phyloP scores from a whole-genome alignment of 345 rosid species.

The Eucalyptus brandiana region DNA sequence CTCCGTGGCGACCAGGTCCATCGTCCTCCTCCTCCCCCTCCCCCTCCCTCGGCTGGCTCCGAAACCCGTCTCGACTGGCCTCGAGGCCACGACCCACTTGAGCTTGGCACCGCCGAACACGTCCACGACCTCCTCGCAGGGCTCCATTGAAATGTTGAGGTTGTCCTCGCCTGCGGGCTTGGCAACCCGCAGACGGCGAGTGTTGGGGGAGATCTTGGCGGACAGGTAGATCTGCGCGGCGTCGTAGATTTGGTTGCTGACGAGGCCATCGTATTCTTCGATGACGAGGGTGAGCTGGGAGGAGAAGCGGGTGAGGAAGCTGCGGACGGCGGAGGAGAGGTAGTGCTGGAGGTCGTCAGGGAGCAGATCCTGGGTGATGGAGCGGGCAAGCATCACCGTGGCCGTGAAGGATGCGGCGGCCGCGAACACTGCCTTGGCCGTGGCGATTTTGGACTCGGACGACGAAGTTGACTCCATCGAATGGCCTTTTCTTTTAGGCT shows the following conservation, averaged over 20 bases:
- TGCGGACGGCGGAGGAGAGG: neutral
- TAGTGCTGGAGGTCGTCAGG: constrained; percentile 6
- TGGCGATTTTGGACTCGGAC: constrained; percentile 1
- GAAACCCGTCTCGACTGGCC: constrained; percentile 17
- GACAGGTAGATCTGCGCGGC: constrained; percentile 12
- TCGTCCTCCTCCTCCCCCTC: neutral
- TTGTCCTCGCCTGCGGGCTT: constrained; percentile 47
- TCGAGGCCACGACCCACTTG: constrained; percentile 33
- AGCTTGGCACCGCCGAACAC: constrained; percentile 32
- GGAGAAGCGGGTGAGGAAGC: constrained; percentile 8
- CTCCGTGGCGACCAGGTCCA: neutral
- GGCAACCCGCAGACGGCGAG: constrained; percentile 14
- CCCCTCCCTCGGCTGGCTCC: neutral
- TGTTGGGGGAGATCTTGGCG: constrained; percentile 4
- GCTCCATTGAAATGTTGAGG: constrained; percentile 28
- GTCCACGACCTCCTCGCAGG: constrained; percentile 37
- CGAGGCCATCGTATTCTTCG: constrained; percentile 13
- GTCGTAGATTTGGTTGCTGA: constrained; percentile 10
- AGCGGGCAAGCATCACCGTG: constrained; percentile 11
- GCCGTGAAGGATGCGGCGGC: constrained; percentile 21
- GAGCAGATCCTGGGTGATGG: constrained; percentile 8
- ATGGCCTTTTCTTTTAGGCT: neutral
- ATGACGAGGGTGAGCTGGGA: constrained; percentile 14
- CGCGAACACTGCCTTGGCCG: constrained; percentile 8
- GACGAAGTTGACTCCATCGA: neutral